phyloP scores from a whole-genome alignment of 2,329 filamentous ascomycete species.

The Phyllosticta citribraziliensis region DNA sequence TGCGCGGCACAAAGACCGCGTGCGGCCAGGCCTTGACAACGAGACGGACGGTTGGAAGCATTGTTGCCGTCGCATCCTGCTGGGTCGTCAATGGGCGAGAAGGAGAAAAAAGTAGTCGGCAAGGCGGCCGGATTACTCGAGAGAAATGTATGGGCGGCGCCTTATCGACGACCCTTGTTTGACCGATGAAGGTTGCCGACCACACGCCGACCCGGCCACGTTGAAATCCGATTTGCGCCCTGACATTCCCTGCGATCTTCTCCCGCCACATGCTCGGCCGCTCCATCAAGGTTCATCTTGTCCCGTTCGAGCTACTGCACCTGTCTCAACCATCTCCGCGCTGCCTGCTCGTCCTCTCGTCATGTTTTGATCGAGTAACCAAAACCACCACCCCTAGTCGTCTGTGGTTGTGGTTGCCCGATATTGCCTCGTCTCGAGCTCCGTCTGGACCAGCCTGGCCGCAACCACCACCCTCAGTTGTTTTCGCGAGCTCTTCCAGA shows the following conservation, averaged over 20 bases:
- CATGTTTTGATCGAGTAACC: constrained; percentile 9
- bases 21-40: neutral
- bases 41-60: neutral
- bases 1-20: neutral
- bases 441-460: neutral
- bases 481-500: neutral
- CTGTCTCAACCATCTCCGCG: neutral
- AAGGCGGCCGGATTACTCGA: constrained; percentile 8
- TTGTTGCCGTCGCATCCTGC: neutral
- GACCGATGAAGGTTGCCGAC: neutral
- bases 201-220: neutral
- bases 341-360: neutral
- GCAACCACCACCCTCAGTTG: neutral
- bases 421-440: neutral
- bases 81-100: neutral
- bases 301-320: neutral
- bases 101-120: neutral
- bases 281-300: neutral
- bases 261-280: neutral
- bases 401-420: neutral
- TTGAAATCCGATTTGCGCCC: neutral
- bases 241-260: neutral
- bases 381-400: neutral
- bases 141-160: constrained; percentile 1
- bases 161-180: neutral